A percentile compares a stretch with the other conserved stretches of the same genome.
Conservation (phyloP, 176 grass and related monocot species). For the Musa schizocarpa region DNA sequence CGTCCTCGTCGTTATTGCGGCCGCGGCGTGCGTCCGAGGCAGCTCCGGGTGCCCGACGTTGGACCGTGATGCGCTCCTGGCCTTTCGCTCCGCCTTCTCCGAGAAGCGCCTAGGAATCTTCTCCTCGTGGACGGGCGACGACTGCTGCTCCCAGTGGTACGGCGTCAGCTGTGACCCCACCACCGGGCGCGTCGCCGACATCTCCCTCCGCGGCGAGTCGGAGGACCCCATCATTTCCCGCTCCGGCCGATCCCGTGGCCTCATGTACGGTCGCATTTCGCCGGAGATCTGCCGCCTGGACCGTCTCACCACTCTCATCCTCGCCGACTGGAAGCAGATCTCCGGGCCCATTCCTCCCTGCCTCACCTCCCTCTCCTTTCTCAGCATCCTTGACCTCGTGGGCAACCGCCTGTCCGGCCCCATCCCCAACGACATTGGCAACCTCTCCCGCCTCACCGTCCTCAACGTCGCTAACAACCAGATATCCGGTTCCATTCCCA, state of each 20-base stretch:
- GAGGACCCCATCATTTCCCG: constrained; percentile 59
- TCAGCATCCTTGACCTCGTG: constrained; percentile 76
- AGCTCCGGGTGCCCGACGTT: neutral
- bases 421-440: constrained; percentile 50
- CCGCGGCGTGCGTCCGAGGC: neutral
- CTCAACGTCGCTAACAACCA: constrained; percentile 90
- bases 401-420: constrained; percentile 63
- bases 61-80: constrained; percentile 6
- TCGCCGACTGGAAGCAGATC: constrained; percentile 97
- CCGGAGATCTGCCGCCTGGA: constrained; percentile 66
- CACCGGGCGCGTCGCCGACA: constrained; percentile 51
- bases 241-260: constrained; percentile 44
- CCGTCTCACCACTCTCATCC: constrained; percentile 45
- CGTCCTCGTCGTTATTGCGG: neutral
- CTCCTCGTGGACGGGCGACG: constrained; percentile 16
- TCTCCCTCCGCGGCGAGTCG: constrained; percentile 76
- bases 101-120: constrained; percentile 5
- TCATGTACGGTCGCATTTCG: constrained; percentile 93
- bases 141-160: constrained; percentile 87
- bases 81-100: constrained; percentile 4
- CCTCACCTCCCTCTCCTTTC: constrained; percentile 41
- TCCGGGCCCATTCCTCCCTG: constrained; percentile 59
- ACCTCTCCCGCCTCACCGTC: constrained; percentile 57
- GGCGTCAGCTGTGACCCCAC: constrained; percentile 82
- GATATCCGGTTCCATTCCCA: constrained; percentile 39